phyloP scores from a whole-genome alignment of 257 asterid genomes.

The Vinca minor region DNA sequence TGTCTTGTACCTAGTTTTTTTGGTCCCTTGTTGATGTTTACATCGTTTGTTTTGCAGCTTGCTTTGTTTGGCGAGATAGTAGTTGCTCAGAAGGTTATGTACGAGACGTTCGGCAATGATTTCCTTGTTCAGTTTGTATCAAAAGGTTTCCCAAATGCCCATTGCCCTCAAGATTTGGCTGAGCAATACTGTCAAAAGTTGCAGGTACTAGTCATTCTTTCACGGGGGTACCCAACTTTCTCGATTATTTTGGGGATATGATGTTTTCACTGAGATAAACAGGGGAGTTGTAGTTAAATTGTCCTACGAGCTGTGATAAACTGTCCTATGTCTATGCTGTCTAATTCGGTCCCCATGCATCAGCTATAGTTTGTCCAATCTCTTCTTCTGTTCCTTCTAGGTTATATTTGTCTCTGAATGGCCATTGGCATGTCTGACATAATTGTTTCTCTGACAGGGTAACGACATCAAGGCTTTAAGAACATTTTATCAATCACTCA shows the following conservation, averaged over 20 bases:
- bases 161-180: slow-evolving; percentile 82
- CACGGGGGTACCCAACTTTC: neutral
- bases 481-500: slow-evolving; percentile 69
- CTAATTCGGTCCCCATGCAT: neutral
- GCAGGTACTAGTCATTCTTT: slow-evolving; percentile 46
- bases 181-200: slow-evolving; percentile 74
- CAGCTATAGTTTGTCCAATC: neutral
- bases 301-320: too few relatives aligned
- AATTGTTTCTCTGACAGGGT: slow-evolving; percentile 34
- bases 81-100: slow-evolving; percentile 82
- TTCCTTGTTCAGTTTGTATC: slow-evolving; percentile 66
- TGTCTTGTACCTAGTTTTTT: neutral
- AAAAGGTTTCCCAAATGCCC: slow-evolving; percentile 53
- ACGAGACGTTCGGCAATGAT: slow-evolving; percentile 76
- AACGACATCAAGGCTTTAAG: slow-evolving; percentile 63
- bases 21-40: neutral
- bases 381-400: neutral
- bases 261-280: too few relatives aligned
- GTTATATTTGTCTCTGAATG: too few relatives aligned
- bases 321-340: neutral
- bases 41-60: slow-evolving; percentile 35
- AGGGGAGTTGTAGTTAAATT: too few relatives aligned
- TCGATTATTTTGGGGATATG: neutral
- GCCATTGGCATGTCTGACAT: slow-evolving; percentile 1
- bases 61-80: slow-evolving; percentile 72